These are phyloP conservation scores for Aspergillus ochraceoroseus DNA, from an alignment of 2,329 filamentous ascomycete species.

Conservation along the genomic window DNA sequence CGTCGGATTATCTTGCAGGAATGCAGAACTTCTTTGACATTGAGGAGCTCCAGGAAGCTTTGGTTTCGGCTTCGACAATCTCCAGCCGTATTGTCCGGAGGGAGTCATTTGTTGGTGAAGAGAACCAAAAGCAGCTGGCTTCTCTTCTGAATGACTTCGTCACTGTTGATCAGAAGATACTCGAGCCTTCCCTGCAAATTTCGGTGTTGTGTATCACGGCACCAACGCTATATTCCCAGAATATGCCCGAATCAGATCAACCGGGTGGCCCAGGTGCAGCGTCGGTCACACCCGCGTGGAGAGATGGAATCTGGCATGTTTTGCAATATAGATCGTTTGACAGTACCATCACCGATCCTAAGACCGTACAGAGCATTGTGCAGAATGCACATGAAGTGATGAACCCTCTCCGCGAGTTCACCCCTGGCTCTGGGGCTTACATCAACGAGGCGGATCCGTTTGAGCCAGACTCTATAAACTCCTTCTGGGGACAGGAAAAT, in stretches of 20 bases:
- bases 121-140: slow-evolving; percentile 7
- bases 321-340: slow-evolving; percentile 7
- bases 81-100: not conserved
- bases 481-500: slow-evolving; percentile 19
- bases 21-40: not conserved
- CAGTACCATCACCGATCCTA: slow-evolving; percentile 5
- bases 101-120: not conserved
- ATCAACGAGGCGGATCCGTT: slow-evolving; percentile 17
- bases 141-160: slow-evolving; percentile 3
- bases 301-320: slow-evolving; percentile 18
- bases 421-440: slow-evolving; percentile 14
- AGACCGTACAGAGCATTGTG: slow-evolving; percentile 8
- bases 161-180: not conserved
- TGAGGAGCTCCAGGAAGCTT: not conserved
- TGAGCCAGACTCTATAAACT: slow-evolving; percentile 9
- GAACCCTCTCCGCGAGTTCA: slow-evolving; percentile 18
- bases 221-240: slow-evolving; percentile 11
- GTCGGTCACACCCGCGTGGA: slow-evolving; percentile 20
- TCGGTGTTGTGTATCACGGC: slow-evolving; percentile 4
- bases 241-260: slow-evolving; percentile 6
- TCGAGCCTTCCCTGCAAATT: not conserved
- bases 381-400: slow-evolving; percentile 10
- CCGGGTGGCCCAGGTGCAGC: slow-evolving; percentile 15
- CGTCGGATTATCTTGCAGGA: not conserved
- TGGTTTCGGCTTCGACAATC: not conserved